These are phyloP conservation scores for Macadamia tetraphylla DNA, from an alignment of 164 flowering plant genomes.

Conservation along the genomic window DNA sequence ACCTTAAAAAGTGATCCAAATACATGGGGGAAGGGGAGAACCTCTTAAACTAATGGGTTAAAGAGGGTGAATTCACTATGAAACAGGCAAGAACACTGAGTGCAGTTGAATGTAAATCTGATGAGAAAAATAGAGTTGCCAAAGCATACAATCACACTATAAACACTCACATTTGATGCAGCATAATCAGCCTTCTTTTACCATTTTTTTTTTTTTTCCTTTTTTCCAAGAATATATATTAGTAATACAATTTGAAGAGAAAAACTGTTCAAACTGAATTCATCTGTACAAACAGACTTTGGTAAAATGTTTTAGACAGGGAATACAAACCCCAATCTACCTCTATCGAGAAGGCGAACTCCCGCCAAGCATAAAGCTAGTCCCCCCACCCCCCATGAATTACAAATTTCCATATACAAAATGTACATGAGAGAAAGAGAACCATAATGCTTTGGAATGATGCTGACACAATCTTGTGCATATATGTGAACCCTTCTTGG, in stretches of 20 bases:
- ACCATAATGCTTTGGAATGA: neutral
- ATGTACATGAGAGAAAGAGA: constrained; percentile 46
- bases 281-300: constrained; percentile 27
- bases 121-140: too few relatives aligned
- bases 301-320: constrained; percentile 12
- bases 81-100: too few relatives aligned
- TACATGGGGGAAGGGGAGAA: too few relatives aligned
- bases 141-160: too few relatives aligned
- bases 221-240: constrained; percentile 34
- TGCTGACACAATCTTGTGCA: too few relatives aligned
- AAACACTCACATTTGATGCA: neutral
- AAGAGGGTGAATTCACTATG: too few relatives aligned
- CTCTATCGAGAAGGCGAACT: constrained; percentile 13
- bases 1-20: too few relatives aligned
- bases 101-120: too few relatives aligned
- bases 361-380: constrained; percentile 10
- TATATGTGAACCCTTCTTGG: neutral
- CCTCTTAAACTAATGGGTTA: too few relatives aligned
- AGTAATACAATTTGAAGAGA: constrained; percentile 28
- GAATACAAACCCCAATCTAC: constrained; percentile 12
- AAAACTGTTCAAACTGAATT: constrained; percentile 34
- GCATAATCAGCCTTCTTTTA: constrained; percentile 11
- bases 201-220: constrained; percentile 8
- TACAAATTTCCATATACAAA: constrained; percentile 44
- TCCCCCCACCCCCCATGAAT: constrained; percentile 8